phyloP scores from a whole-genome alignment of 2,329 filamentous ascomycete genomes.

The Cordyceps javanica region DNA sequence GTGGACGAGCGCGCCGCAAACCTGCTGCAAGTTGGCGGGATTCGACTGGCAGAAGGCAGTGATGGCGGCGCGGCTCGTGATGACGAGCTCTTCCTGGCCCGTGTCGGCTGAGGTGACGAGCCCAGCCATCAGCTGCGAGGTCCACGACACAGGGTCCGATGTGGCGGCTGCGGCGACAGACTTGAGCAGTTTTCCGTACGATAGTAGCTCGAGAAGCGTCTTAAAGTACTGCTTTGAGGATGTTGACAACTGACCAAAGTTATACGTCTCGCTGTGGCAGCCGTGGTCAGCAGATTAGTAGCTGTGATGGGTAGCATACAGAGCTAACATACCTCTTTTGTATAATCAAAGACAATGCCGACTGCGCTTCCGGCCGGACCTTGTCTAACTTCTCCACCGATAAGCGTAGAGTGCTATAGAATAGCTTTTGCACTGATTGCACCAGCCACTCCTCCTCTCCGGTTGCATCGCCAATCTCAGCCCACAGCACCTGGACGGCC shows the following conservation, averaged over 20 bases:
- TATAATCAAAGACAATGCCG: slow-evolving; percentile 42
- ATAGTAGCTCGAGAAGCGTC: slow-evolving; percentile 43
- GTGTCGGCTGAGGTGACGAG: slow-evolving; percentile 68
- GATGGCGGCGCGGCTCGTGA: slow-evolving; percentile 61
- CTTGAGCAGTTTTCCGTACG: slow-evolving; percentile 29
- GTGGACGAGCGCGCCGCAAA: slow-evolving; percentile 45
- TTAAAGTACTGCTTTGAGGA: slow-evolving; percentile 57
- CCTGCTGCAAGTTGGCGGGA: slow-evolving; percentile 32
- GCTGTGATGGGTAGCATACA: neutral
- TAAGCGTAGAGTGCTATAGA: slow-evolving; percentile 56
- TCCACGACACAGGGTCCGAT: slow-evolving; percentile 33
- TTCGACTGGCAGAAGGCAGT: slow-evolving; percentile 44
- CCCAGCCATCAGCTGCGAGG: slow-evolving; percentile 55
- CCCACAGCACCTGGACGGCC: slow-evolving; percentile 62
- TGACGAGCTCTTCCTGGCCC: slow-evolving; percentile 70
- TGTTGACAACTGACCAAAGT: slow-evolving; percentile 37
- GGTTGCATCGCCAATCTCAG: slow-evolving; percentile 22
- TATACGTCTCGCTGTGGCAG: slow-evolving; percentile 9
- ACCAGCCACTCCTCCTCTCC: slow-evolving; percentile 21
- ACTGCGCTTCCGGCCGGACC: slow-evolving; percentile 63
- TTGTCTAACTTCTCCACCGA: slow-evolving; percentile 87
- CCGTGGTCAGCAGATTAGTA: neutral
- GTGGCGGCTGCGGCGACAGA: slow-evolving; percentile 30
- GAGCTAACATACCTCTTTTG: slow-evolving; percentile 34
- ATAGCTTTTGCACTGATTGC: slow-evolving; percentile 32